phyloP scores from a whole-genome alignment of 139 green algal genomes.

The Chlamydomonas schloesseri region DNA sequence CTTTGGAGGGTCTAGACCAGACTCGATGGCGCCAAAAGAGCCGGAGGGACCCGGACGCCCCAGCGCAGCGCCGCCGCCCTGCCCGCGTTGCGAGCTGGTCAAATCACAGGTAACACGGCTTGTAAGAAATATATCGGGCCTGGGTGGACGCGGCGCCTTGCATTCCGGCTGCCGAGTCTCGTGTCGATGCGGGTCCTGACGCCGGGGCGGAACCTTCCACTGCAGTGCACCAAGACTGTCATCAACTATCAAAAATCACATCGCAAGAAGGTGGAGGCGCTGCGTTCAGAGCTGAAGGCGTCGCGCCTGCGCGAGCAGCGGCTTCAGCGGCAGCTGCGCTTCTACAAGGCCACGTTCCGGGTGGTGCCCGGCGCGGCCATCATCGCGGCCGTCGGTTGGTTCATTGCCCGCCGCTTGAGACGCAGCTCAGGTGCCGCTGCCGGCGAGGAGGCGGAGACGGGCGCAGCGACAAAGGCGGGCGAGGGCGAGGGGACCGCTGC shows the following conservation, averaged over 20 bases:
- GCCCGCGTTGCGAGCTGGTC: slow-evolving; percentile 41
- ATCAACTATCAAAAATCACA: slow-evolving; percentile 76
- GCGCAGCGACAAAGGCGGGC: too few species aligned
- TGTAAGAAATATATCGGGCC: too few species aligned
- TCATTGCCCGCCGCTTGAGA: not conserved
- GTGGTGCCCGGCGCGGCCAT: not conserved
- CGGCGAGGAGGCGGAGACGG: too few species aligned
- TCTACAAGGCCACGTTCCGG: not conserved
- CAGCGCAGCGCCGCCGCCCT: slow-evolving; percentile 25
- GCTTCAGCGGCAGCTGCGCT: slow-evolving; percentile 17
- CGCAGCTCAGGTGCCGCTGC: too few species aligned
- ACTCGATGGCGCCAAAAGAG: not conserved
- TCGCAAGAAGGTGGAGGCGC: slow-evolving; percentile 68
- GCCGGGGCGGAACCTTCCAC: too few species aligned
- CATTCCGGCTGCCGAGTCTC: too few species aligned
- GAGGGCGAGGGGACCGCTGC: too few species aligned
- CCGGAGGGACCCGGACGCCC: not conserved
- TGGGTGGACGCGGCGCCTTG: too few species aligned
- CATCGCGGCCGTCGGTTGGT: not conserved
- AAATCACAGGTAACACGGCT: slow-evolving; percentile 14
- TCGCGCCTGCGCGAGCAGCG: slow-evolving; percentile 23
- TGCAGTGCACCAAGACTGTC: slow-evolving; percentile 69
- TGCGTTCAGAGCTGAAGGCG: slow-evolving; percentile 54
- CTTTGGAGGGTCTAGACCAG: not conserved
- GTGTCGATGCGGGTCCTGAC: too few species aligned